These are phyloP conservation scores for Podaxis pistillaris DNA, from an alignment of 768 basidiomycete genomes.

Conservation along the genomic window DNA sequence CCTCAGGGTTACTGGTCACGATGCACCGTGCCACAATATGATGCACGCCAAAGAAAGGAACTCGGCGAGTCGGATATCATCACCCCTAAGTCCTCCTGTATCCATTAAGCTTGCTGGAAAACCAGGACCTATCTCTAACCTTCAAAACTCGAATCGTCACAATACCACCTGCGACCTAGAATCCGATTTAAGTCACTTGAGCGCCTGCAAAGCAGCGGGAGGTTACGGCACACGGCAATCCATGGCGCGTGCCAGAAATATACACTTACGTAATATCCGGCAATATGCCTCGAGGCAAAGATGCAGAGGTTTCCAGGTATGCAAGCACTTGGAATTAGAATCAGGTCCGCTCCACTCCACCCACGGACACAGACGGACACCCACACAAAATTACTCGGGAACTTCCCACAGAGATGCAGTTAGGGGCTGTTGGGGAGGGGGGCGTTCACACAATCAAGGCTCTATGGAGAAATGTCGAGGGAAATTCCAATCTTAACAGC, in stretches of 20 bases:
- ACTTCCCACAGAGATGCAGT: not conserved
- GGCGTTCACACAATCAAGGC: not conserved
- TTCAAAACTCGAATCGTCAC: not conserved
- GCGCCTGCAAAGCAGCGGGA: too few species aligned
- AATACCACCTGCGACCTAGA: not conserved
- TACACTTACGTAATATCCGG: too few species aligned
- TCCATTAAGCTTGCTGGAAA: not conserved
- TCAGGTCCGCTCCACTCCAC: not conserved
- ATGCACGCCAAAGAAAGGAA: not conserved
- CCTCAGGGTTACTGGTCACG: not conserved
- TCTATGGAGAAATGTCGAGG: not conserved
- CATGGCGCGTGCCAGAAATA: too few species aligned
- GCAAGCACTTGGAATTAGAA: too few species aligned
- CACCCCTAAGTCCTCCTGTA: not conserved
- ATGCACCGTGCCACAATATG: not conserved
- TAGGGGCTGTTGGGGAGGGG: not conserved
- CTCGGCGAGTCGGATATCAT: not conserved
- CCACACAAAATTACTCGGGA: not conserved
- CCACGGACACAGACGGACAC: not conserved
- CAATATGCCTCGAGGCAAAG: not conserved
- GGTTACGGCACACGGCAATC: too few species aligned
- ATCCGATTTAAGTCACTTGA: too few species aligned
- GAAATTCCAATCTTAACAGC: not conserved
- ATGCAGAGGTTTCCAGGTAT: too few species aligned
- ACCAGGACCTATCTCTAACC: not conserved